Base-by-base conservation (phyloP, 306 rosid genomes). In the Psophocarpus tetragonolobus region DNA sequence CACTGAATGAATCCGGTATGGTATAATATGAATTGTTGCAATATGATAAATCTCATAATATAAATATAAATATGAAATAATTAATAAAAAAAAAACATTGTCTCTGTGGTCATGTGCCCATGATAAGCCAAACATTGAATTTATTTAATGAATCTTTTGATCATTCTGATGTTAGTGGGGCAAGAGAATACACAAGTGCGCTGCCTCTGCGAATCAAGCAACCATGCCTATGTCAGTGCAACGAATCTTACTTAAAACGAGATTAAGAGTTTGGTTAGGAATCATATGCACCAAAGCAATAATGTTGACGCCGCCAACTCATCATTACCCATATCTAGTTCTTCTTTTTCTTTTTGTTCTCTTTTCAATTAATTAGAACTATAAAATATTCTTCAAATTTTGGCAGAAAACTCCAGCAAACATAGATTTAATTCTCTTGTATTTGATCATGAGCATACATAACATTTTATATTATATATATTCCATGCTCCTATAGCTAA, bases 221-320 rank as follows among this genome's bases (percentile, higher is more conserved):
- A 48, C 42, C 58, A 81, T 58, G 71, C 70, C 56, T 65, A 58
- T 72, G 67, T 56, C 73, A 64, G 62, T 73, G 71, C 74, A 69
- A 53, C 76, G 60, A 69, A 82, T 85, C 79, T 74, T 32, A 47
- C 62, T 44, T 27, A 64, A 74, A 82, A 63, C 68, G 21, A 63
- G 56, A 74, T 41, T 20, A 36, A 60, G 57, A 30, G 62, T 41
- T 47, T 35, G 47, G 45, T 44, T 62, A 56, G 81, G 54, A 82
- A 76, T 81, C 51, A 81, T 73, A 68, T 79, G 79, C 77, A 80
- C 50, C 64, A 60, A 60, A 58, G 36, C 80, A 87, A 57, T 85
- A 68, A 62, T 41, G 60, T 74, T 51, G 64, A 77, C 66, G 80
- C 87, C 78, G 50, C 66, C 15, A 79, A 21, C 38, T 71, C 78